Conservation (phyloP, 2,329 filamentous ascomycete species). For the Fusarium stilboides region DNA sequence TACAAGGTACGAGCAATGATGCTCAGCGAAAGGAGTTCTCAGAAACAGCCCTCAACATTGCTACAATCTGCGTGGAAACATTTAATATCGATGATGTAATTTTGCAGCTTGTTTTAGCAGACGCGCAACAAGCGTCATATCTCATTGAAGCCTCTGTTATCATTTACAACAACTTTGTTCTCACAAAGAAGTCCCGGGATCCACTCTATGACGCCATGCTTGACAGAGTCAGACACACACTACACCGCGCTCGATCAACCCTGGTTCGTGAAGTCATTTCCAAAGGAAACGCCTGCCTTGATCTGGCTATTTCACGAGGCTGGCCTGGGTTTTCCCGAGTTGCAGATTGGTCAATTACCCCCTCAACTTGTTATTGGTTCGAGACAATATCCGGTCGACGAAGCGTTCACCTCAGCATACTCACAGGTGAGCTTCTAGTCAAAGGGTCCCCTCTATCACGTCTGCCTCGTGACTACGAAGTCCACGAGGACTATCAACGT, state of each 20-base stretch:
- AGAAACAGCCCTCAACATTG: constrained; percentile 10
- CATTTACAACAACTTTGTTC: constrained; percentile 16
- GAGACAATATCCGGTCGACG: constrained; percentile 6
- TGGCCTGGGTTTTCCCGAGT: constrained; percentile 33
- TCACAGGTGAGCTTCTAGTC: constrained; percentile 31
- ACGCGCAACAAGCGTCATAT: constrained; percentile 26
- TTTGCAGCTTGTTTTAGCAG: constrained; percentile 3
- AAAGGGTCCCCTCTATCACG: constrained; percentile 30
- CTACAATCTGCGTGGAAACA: constrained; percentile 31
- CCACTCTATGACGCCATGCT: constrained; percentile 8
- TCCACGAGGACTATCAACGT: constrained; percentile 18
- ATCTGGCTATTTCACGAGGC: constrained; percentile 33
- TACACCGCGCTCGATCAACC: constrained; percentile 14
- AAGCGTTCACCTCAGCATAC: constrained; percentile 25
- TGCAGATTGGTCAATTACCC: not conserved
- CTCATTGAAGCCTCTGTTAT: constrained; percentile 31
- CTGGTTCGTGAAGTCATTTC: not conserved
- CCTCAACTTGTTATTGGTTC: constrained; percentile 31
- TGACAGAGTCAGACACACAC: constrained; percentile 22
- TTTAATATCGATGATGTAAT: constrained; percentile 27
- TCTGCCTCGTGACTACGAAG: constrained; percentile 18
- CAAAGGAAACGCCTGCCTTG: constrained; percentile 8
- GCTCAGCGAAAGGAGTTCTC: constrained; percentile 25
- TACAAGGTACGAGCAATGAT: constrained; percentile 6
- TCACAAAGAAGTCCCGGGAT: not conserved